Percentiles rank a stretch among this genome's conserved stretches.
These are phyloP conservation scores for Trypanosoma caninum DNA, from an alignment of 208 protist genomes.

Conservation along the genomic window DNA sequence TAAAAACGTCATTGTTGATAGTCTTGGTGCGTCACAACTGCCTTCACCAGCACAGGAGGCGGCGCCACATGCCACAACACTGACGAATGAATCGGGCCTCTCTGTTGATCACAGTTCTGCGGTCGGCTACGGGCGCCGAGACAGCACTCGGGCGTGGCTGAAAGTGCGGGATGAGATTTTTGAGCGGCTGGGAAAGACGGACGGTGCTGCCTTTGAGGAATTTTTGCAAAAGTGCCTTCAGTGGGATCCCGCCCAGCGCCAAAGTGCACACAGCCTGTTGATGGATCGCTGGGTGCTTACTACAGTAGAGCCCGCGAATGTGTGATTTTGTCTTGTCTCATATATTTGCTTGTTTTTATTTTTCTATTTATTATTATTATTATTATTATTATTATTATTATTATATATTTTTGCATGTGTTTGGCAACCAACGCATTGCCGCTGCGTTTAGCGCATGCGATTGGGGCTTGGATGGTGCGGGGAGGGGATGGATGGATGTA, in stretches of 20 bases:
- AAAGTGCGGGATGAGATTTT: constrained; percentile 30
- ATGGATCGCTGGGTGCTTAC: constrained; percentile 33
- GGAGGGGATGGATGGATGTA: too few relatives aligned
- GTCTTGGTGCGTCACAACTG: not conserved
- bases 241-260: constrained; percentile 47
- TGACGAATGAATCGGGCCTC: too few relatives aligned
- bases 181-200: constrained; percentile 26
- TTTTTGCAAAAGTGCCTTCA: constrained; percentile 47
- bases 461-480: too few relatives aligned
- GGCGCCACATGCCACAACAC: too few relatives aligned
- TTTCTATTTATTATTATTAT: too few relatives aligned
- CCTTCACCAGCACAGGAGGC: too few relatives aligned
- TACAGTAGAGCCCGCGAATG: not conserved
- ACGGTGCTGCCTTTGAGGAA: constrained; percentile 34
- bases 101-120: constrained; percentile 4
- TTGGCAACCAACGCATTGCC: too few relatives aligned
- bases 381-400: not conserved
- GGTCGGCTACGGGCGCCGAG: constrained; percentile 22
- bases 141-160: constrained; percentile 34
- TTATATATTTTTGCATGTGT: constrained; percentile 1
- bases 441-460: too few relatives aligned
- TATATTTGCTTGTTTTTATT: constrained; percentile 2
- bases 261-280: constrained; percentile 33
- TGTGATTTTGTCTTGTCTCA: not conserved
- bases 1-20: not conserved